Conservation (phyloP, 192 early-diverging fungal species). For the Coemansia sp. region DNA sequence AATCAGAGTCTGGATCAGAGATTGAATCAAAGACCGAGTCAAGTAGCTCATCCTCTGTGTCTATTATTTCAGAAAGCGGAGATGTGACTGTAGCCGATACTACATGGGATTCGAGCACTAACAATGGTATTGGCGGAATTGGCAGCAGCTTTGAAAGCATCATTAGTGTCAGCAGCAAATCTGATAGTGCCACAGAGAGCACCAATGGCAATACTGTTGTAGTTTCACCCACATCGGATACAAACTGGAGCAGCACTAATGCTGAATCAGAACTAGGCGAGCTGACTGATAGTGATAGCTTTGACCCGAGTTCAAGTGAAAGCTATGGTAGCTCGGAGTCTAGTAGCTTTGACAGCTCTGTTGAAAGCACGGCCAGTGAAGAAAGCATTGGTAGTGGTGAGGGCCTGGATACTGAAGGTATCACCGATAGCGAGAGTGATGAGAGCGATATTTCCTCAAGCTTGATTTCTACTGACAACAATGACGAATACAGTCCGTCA, state of each 20-base stretch:
- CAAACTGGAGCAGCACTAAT: neutral
- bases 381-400: neutral
- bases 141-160: neutral
- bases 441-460: neutral
- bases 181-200: neutral
- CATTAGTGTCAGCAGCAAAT: neutral
- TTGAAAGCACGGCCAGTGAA: neutral
- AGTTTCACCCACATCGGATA: neutral
- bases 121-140: neutral
- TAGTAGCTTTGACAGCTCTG: neutral
- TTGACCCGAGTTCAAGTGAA: neutral
- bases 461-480: neutral
- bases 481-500: neutral
- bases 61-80: neutral
- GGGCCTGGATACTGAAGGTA: neutral
- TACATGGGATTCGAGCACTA: neutral
- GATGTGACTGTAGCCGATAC: neutral
- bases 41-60: neutral
- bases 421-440: neutral
- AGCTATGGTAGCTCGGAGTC: neutral
- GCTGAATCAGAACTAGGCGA: neutral
- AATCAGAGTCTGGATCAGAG: neutral
- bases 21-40: neutral
- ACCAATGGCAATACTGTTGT: neutral
- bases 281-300: conserved; percentile 3